A percentile compares a stretch with the other conserved stretches of the same genome.
Evolutionary conservation across 2,329 filamentous ascomycete genomes (phyloP).

Genomic region (Fusarium sp.): DNA sequence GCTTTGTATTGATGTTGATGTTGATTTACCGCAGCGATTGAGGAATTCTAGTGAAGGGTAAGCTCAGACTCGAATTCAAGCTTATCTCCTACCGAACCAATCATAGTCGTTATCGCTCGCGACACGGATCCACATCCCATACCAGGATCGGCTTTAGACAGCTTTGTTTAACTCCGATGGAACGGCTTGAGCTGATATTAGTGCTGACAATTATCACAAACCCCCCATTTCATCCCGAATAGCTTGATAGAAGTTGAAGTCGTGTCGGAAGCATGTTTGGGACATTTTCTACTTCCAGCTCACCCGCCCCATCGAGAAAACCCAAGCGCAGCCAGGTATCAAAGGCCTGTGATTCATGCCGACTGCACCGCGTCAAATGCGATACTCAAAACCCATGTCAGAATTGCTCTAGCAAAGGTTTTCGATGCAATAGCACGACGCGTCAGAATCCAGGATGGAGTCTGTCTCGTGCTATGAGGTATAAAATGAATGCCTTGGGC

Average conservation of each 20-base stretch:
- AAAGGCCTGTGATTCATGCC: neutral
- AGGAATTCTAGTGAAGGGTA: too few species aligned
- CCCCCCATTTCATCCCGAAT: neutral
- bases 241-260: fast-evolving
- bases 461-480: neutral
- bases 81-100: neutral
- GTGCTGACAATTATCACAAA: neutral
- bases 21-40: fast-evolving
- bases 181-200: too few species aligned
- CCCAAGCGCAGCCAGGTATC: neutral
- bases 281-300: neutral
- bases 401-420: neutral
- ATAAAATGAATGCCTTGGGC: fast-evolving
- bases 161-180: neutral
- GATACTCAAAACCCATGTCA: neutral
- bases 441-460: neutral
- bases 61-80: neutral
- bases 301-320: fast-evolving
- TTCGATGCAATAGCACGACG: neutral
- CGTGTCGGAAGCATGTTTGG: neutral
- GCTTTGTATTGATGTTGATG: fast-evolving
- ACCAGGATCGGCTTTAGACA: neutral
- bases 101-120: fast-evolving
- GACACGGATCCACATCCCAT: neutral
- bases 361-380: neutral